These are phyloP conservation scores for Cryptococcus sp. DNA, from an alignment of 1,284 basidiomycete genomes.

Conservation along the genomic window DNA sequence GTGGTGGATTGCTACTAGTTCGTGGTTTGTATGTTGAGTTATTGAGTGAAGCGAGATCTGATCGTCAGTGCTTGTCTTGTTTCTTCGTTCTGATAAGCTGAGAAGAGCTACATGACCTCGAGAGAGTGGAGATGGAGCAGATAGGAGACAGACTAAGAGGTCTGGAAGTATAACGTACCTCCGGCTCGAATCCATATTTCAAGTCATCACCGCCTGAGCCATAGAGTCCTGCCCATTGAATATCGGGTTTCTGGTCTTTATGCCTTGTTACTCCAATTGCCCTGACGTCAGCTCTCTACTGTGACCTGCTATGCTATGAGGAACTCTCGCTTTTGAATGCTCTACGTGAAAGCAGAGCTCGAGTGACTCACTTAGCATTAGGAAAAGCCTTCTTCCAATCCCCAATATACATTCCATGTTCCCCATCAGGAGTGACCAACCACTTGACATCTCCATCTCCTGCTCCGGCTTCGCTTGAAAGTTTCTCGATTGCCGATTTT, in stretches of 20 bases:
- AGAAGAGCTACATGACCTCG: not conserved
- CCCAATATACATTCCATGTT: slow-evolving; percentile 51
- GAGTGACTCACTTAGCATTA: slow-evolving; percentile 57
- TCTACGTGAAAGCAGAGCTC: not conserved
- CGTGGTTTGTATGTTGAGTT: slow-evolving; percentile 75
- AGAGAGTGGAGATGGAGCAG: not conserved
- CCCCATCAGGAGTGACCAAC: slow-evolving; percentile 51
- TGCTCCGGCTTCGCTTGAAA: slow-evolving; percentile 52
- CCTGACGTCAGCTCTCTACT: slow-evolving; percentile 19
- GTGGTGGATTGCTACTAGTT: slow-evolving; percentile 81
- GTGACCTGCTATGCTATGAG: no score
- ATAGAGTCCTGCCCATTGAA: slow-evolving; percentile 48
- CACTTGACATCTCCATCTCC: slow-evolving; percentile 58
- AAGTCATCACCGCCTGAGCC: slow-evolving; percentile 41
- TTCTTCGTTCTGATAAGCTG: not conserved
- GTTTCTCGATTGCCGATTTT: slow-evolving; percentile 61
- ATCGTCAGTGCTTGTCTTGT: not conserved
- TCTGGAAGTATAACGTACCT: slow-evolving; percentile 51
- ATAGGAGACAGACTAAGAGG: not conserved
- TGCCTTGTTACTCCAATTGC: slow-evolving; percentile 49
- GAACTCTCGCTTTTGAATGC: no score
- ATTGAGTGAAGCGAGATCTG: slow-evolving; percentile 60
- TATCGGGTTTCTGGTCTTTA: slow-evolving; percentile 46
- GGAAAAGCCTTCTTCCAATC: slow-evolving; percentile 61
- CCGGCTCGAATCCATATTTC: slow-evolving; percentile 75